phyloP scores from a whole-genome alignment of 768 basidiomycete species.

The Sporobolomyces phaffii region DNA sequence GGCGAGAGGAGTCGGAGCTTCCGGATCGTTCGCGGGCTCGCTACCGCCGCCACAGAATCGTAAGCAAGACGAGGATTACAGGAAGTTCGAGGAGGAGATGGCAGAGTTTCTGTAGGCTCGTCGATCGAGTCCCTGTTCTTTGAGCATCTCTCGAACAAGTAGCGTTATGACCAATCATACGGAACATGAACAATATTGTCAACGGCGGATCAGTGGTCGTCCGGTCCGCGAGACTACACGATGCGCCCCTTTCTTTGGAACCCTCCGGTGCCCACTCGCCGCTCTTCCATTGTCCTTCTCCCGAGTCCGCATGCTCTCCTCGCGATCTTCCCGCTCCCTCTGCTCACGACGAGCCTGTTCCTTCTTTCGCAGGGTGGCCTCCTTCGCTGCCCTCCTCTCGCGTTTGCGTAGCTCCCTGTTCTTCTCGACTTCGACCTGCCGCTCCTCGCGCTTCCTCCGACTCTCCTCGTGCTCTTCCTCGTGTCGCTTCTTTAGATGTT shows the following conservation, averaged over 20 bases:
- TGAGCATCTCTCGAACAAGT: background rate
- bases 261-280: too few relatives aligned
- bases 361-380: too few relatives aligned
- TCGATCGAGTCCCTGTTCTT: background rate
- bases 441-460: background rate
- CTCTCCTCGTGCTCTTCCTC: too few relatives aligned
- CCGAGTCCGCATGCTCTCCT: too few relatives aligned
- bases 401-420: background rate
- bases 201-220: too few relatives aligned
- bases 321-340: background rate
- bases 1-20: slow-evolving; percentile 15
- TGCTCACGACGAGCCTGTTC: background rate
- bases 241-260: too few relatives aligned
- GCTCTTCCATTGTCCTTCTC: too few relatives aligned
- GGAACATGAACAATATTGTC: too few relatives aligned
- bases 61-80: slow-evolving; percentile 29
- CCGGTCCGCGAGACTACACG: too few relatives aligned
- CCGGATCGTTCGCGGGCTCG: background rate
- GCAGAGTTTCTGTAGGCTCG: slow-evolving; percentile 18
- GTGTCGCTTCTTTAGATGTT: too few relatives aligned
- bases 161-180: too few relatives aligned
- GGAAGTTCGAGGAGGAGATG: slow-evolving; percentile 34
- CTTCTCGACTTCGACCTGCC: background rate
- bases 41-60: slow-evolving; percentile 1
- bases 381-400: background rate